These are phyloP conservation scores for Tolypocladium tundrense DNA, from an alignment of 2,329 filamentous ascomycete species.

Conservation along the genomic window DNA sequence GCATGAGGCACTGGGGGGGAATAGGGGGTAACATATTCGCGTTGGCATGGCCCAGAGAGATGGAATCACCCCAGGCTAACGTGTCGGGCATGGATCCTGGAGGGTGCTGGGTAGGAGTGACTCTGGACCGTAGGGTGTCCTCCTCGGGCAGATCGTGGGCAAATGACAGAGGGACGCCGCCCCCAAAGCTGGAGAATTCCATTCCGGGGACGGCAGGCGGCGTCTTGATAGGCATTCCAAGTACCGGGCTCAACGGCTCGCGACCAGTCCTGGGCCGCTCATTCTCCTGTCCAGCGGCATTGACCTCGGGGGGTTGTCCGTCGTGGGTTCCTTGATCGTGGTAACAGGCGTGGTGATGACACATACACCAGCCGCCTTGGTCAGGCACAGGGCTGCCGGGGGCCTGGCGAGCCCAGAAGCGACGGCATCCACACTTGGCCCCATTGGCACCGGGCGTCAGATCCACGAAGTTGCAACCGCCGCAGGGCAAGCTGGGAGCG, in stretches of 20 bases:
- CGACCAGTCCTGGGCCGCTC: constrained; percentile 36
- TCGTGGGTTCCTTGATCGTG: constrained; percentile 36
- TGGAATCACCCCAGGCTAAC: constrained; percentile 36
- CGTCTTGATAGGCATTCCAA: constrained; percentile 35
- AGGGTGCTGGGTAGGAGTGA: constrained; percentile 16
- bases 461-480: constrained; percentile 49
- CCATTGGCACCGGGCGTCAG: constrained; percentile 40
- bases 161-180: constrained; percentile 21
- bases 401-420: constrained; percentile 44
- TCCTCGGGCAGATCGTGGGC: constrained; percentile 19
- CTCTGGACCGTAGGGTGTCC: constrained; percentile 10
- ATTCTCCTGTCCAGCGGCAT: constrained; percentile 37
- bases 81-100: constrained; percentile 46
- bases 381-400: constrained; percentile 24
- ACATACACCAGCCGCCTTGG: constrained; percentile 48
- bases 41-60: constrained; percentile 25
- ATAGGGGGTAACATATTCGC: constrained; percentile 29
- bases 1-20: constrained; percentile 38
- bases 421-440: constrained; percentile 47
- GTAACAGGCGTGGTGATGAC: constrained; percentile 51
- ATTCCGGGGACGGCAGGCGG: constrained; percentile 23
- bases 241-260: constrained; percentile 41
- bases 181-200: constrained; percentile 30
- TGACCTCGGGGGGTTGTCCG: constrained; percentile 11
- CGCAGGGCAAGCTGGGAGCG: constrained; percentile 32